phyloP scores from a whole-genome alignment of 257 asterid genomes.

The Lithospermum erythrorhizon region DNA sequence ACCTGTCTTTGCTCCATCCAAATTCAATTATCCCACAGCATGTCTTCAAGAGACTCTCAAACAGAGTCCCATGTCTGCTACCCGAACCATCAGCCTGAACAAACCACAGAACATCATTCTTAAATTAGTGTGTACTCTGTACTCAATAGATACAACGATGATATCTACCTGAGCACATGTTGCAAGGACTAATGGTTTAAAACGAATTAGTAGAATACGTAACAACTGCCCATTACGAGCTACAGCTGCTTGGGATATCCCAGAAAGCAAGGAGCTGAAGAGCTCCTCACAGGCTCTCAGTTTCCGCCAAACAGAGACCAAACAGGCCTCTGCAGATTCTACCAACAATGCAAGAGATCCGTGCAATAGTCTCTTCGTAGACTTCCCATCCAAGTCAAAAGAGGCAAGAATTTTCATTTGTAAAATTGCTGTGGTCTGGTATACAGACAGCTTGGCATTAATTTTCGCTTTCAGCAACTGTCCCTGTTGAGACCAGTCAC shows the following conservation, averaged over 20 bases:
- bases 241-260: slow-evolving; percentile 77
- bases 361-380: slow-evolving; percentile 86
- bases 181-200: slow-evolving; percentile 75
- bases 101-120: slow-evolving; percentile 7
- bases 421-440: slow-evolving; percentile 72
- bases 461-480: slow-evolving; percentile 73
- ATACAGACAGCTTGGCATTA: slow-evolving; percentile 67
- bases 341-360: slow-evolving; percentile 75
- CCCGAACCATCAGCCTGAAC: slow-evolving; percentile 74
- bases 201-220: slow-evolving; percentile 78
- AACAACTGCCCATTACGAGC: slow-evolving; percentile 89
- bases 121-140: background rate
- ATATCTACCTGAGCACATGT: slow-evolving; percentile 77
- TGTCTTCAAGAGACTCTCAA: slow-evolving; percentile 72
- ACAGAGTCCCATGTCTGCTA: slow-evolving; percentile 78
- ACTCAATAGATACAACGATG: slow-evolving; percentile 2
- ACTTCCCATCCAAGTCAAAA: slow-evolving; percentile 71
- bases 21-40: slow-evolving; percentile 79
- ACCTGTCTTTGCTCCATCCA: slow-evolving; percentile 87
- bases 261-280: slow-evolving; percentile 75
- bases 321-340: slow-evolving; percentile 84
- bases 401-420: slow-evolving; percentile 68
- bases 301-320: slow-evolving; percentile 76
- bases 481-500: slow-evolving; percentile 94
- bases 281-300: slow-evolving; percentile 93